Percentiles rank a stretch among this genome's conserved stretches.
These are phyloP conservation scores for Pyrenophora seminiperda DNA, from an alignment of 2,329 filamentous ascomycete genomes.

Conservation along the genomic window DNA sequence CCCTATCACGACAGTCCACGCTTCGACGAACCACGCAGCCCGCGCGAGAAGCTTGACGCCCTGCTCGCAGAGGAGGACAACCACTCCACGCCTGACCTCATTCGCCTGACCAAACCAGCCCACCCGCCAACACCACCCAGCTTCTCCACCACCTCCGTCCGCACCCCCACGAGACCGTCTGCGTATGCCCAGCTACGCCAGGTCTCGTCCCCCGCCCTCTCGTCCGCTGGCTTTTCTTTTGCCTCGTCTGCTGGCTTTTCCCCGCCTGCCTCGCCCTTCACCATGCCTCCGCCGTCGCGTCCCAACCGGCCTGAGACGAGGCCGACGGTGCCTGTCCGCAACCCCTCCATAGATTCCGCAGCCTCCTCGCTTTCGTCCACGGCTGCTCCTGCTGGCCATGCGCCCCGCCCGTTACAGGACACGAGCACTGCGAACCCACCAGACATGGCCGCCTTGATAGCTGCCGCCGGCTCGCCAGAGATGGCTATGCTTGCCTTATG, in stretches of 20 bases:
- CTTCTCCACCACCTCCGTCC: slow-evolving; percentile 20
- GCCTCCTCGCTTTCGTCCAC: slow-evolving; percentile 66
- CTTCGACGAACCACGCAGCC: slow-evolving; percentile 45
- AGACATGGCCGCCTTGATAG: slow-evolving; percentile 79
- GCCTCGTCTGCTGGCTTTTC: slow-evolving; percentile 36
- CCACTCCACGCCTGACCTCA: slow-evolving; percentile 14
- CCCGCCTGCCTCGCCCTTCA: slow-evolving; percentile 43
- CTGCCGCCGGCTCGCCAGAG: slow-evolving; percentile 85
- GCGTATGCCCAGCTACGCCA: slow-evolving; percentile 44
- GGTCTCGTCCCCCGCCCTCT: slow-evolving; percentile 43
- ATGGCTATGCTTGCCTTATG: slow-evolving; percentile 85
- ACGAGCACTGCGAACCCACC: slow-evolving; percentile 60
- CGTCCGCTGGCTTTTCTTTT: slow-evolving; percentile 35
- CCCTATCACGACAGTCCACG: slow-evolving; percentile 42
- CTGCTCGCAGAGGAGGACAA: slow-evolving; percentile 44
- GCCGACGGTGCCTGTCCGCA: slow-evolving; percentile 61
- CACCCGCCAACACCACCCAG: slow-evolving; percentile 15
- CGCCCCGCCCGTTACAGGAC: slow-evolving; percentile 63
- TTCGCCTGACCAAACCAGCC: slow-evolving; percentile 21
- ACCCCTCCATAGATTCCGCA: slow-evolving; percentile 91
- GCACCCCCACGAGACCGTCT: slow-evolving; percentile 29
- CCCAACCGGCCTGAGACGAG: slow-evolving; percentile 42
- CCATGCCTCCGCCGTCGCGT: slow-evolving; percentile 46
- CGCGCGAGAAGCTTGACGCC: slow-evolving; percentile 47
- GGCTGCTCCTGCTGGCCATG: slow-evolving; percentile 57